Conservation (phyloP, 2,329 filamentous ascomycete genomes). For the Colletotrichum orbiculare region DNA sequence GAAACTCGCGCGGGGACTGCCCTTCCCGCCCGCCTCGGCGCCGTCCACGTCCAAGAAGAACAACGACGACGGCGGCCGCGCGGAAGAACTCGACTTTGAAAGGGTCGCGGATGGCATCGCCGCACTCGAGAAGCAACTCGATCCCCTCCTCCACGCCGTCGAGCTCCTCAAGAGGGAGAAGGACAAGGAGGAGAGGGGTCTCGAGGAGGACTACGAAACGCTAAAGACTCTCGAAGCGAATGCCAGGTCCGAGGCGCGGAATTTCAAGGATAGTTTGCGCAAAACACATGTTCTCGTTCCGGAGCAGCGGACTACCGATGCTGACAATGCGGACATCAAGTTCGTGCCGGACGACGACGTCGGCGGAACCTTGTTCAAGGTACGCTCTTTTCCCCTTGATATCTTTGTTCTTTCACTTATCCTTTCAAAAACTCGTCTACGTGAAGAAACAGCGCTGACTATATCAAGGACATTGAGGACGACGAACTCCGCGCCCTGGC, state of each 20-base stretch:
- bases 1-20: conserved; percentile 69
- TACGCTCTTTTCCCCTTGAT: conserved; percentile 33
- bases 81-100: conserved; percentile 74
- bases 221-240: conserved; percentile 65
- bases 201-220: conserved; percentile 66
- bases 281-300: conserved; percentile 64
- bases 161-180: conserved; percentile 69
- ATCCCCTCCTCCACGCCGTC: conserved; percentile 71
- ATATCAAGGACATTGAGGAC: conserved; percentile 50
- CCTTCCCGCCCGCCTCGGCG: conserved; percentile 69
- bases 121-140: conserved; percentile 67
- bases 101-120: conserved; percentile 69
- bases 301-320: conserved; percentile 40
- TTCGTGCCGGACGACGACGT: conserved; percentile 34
- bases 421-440: background rate
- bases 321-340: conserved; percentile 31
- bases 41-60: conserved; percentile 33
- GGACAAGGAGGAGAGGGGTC: conserved; percentile 63
- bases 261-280: conserved; percentile 60
- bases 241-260: conserved; percentile 63
- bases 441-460: background rate
- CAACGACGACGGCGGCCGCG: conserved; percentile 47
- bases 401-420: background rate
- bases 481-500: conserved; percentile 58
- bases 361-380: conserved; percentile 44